phyloP scores from a whole-genome alignment of 148 eudicot genomes.

The Pharnaceum exiguum region DNA sequence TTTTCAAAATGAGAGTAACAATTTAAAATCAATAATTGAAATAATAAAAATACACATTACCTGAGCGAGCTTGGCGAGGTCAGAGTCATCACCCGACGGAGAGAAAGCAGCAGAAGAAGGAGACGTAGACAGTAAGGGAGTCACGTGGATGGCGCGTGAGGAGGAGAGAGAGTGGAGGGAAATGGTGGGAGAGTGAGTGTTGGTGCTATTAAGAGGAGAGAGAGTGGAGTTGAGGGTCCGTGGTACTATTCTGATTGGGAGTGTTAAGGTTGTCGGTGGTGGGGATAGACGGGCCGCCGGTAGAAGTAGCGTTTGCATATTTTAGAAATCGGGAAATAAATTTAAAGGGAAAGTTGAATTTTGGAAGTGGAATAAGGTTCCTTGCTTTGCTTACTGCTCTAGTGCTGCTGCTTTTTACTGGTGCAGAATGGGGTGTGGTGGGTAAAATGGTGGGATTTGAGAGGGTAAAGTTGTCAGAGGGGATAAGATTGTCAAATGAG shows the following conservation, averaged over 20 bases:
- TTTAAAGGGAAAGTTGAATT: not conserved
- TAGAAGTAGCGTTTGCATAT: constrained; percentile 66
- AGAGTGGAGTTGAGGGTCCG: constrained; percentile 5
- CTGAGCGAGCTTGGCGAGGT: constrained; percentile 79
- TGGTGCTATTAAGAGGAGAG: constrained; percentile 26
- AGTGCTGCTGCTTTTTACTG: too few relatives aligned
- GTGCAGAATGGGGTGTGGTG: too few relatives aligned
- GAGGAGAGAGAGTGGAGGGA: constrained; percentile 15
- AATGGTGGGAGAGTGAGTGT: constrained; percentile 17
- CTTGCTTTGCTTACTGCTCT: too few relatives aligned
- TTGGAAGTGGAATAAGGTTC: not conserved
- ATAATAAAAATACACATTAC: constrained; percentile 18
- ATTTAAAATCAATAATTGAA: not conserved
- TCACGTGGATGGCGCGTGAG: constrained; percentile 6
- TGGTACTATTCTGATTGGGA: not conserved
- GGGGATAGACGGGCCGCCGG: constrained; percentile 59
- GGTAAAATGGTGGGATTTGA: too few relatives aligned
- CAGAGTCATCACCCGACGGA: constrained; percentile 55
- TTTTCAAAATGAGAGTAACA: not conserved
- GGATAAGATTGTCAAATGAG: too few relatives aligned
- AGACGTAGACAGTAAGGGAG: constrained; percentile 35
- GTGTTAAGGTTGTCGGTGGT: constrained; percentile 15
- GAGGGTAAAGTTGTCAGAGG: too few relatives aligned
- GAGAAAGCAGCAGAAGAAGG: constrained; percentile 33
- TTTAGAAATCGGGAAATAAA: not conserved